Evolutionary conservation across 495 filamentous ascomycete genomes (phyloP), one percentile per base, ranked within the genome.

Genomic region (Opeltia flavorubescens): DNA sequence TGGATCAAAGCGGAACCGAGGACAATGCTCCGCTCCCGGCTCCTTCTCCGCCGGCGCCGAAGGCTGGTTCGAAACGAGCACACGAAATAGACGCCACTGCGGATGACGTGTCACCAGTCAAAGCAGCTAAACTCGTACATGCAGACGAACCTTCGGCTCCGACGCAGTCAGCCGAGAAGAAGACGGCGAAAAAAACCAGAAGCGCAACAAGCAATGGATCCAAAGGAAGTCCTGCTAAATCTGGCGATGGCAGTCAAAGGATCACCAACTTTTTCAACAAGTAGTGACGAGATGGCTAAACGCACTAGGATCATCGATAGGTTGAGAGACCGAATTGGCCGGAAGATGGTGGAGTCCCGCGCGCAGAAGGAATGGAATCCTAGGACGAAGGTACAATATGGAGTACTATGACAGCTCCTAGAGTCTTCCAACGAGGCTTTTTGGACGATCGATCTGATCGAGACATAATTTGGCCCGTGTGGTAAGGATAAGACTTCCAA

Each of bases 261-360:
- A 94, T 94, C 48, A 94, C 87, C 0, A 86, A 72, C 44, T 94
- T 93, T 59, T 91, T 93, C 64, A 74, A 67, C 13, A 85, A 80
- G 53, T 72, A 57, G 65, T 5, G 18, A 4, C 5, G 17, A 12
- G 35, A 13, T 7, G 13, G 13, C 26, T 12, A 2, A 17, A 13
- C 20, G 40, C 13, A 28, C 20, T 13, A 11, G 40, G 21, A 13
- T n/a, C 9, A n/a, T n/a, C 27, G 5, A 26, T 11, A 7, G 24
- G 17, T 1, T 33, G 2, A 8, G 23, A 6, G 1, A n/a, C n/a
- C 13, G 4, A 1, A 44, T 29, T 33, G 42, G 26, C 9, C 26
- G 42, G 42, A 17, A 17, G 24, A 13, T 4, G 3, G 1, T 20
- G 21, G 26, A n/a, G 0, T 17, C 5, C 30, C 42, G 25, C n/a